Percentiles rank a stretch among this genome's conserved stretches.
These are phyloP conservation scores for Drechslerella dactyloides DNA, from an alignment of 2,329 filamentous ascomycete species.

Conservation along the genomic window DNA sequence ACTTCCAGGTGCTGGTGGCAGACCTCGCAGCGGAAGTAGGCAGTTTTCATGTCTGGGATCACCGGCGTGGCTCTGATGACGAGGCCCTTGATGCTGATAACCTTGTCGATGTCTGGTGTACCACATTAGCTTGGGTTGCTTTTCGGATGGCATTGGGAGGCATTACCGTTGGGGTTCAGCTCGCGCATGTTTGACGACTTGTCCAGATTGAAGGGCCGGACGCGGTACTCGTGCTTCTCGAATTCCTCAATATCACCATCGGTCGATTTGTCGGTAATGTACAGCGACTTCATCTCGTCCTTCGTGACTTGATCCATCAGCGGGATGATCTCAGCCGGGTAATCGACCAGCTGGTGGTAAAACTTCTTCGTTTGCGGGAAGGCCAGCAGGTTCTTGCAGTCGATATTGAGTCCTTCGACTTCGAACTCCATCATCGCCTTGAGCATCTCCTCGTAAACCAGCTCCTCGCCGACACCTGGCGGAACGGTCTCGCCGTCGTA, in stretches of 20 bases:
- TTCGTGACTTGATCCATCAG: constrained; percentile 95
- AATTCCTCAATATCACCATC: constrained; percentile 68
- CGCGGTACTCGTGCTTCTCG: constrained; percentile 78
- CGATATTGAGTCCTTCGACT: constrained; percentile 81
- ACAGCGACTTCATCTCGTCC: constrained; percentile 89
- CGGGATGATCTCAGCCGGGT: constrained; percentile 94
- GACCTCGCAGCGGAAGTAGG: constrained; percentile 93
- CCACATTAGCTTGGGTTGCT: constrained; percentile 50
- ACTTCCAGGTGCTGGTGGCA: constrained; percentile 92
- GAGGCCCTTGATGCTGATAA: constrained; percentile 91
- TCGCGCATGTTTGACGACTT: constrained; percentile 88
- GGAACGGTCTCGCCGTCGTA: constrained; percentile 78
- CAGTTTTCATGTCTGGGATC: constrained; percentile 95
- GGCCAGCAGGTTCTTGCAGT: constrained; percentile 85
- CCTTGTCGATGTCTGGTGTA: constrained; percentile 82
- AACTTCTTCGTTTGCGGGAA: constrained; percentile 92
- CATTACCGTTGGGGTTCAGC: constrained; percentile 78
- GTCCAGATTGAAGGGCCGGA: constrained; percentile 87
- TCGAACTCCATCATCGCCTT: constrained; percentile 90
- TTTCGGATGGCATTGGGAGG: neutral
- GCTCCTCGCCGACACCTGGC: constrained; percentile 74
- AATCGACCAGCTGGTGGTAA: constrained; percentile 92
- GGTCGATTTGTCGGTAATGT: constrained; percentile 66
- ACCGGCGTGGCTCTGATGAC: constrained; percentile 95
- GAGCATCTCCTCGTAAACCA: constrained; percentile 82